A percentile compares a stretch with the other conserved stretches of the same genome.
Conservation (phyloP, 208 protist genomes). For the Trypanosoma caninum region DNA sequence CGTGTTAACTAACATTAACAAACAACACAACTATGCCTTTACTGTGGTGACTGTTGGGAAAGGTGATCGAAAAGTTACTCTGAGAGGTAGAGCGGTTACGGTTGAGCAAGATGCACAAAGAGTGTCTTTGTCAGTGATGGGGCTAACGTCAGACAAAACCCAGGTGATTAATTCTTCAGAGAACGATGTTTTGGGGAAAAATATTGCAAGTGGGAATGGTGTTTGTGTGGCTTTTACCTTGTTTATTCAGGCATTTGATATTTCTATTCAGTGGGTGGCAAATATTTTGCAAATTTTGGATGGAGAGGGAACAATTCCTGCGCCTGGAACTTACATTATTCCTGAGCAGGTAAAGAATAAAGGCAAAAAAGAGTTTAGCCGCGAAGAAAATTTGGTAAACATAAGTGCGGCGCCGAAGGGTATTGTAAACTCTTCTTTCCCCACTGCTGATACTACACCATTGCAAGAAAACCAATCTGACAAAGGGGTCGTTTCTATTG, state of each 20-base stretch:
- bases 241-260: conserved; percentile 59
- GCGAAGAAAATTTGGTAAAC: background rate
- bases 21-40: conserved; percentile 23
- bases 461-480: background rate
- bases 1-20: conserved; percentile 7
- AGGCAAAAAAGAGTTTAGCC: background rate
- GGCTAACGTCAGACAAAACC: background rate
- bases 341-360: conserved; percentile 5
- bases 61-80: background rate
- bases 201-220: background rate
- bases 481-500: background rate
- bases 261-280: conserved; percentile 44
- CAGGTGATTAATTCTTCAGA: background rate
- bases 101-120: background rate
- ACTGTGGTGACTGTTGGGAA: conserved; percentile 17
- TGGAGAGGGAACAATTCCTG: conserved; percentile 51
- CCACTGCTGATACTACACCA: background rate
- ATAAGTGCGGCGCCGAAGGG: background rate
- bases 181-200: background rate
- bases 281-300: conserved; percentile 38
- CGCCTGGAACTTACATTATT: conserved; percentile 43
- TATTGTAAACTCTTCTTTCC: background rate
- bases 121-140: background rate
- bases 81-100: conserved; percentile 1
- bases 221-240: conserved; percentile 31